phyloP scores from a whole-genome alignment of 768 basidiomycete genomes.

The Leccinum truebloodii region DNA sequence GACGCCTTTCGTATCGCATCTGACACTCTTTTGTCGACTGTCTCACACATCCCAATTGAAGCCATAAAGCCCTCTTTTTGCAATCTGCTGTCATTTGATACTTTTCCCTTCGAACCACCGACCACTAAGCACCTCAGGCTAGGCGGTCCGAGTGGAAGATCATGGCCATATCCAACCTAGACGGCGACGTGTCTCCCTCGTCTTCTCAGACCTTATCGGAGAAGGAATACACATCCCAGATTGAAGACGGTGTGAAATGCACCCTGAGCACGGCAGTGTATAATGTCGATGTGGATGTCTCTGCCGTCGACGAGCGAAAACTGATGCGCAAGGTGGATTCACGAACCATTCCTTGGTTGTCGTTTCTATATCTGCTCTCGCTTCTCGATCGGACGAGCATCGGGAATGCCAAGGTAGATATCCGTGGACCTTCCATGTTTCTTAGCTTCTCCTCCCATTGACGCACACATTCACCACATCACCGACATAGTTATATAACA shows the following conservation, averaged over 20 bases:
- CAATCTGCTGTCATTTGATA: neutral
- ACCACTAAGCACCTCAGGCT: neutral
- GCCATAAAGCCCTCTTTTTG: neutral
- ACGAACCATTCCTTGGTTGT: conserved; percentile 67
- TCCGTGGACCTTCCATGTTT: too few species aligned
- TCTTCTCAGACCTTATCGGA: conserved; percentile 5
- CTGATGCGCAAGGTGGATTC: conserved; percentile 69
- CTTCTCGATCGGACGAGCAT: conserved; percentile 64
- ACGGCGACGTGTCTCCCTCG: neutral
- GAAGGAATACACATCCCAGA: conserved; percentile 4
- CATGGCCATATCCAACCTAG: neutral
- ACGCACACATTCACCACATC: neutral
- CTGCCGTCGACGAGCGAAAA: conserved; percentile 65
- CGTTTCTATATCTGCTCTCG: conserved; percentile 73
- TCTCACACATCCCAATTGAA: too few species aligned
- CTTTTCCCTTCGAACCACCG: neutral
- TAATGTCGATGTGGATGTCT: conserved; percentile 53
- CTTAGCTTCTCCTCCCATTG: neutral
- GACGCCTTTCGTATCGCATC: too few species aligned
- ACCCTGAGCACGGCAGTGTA: conserved; percentile 17
- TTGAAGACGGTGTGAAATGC: neutral
- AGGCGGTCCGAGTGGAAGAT: too few species aligned
- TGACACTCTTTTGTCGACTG: too few species aligned
- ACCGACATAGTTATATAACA: conserved; percentile 54
- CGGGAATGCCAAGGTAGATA: conserved; percentile 39